A percentile compares a stretch with the other conserved stretches of the same genome.
phyloP scores from a whole-genome alignment of 345 rosid species.

The Pelargonium nanum region DNA sequence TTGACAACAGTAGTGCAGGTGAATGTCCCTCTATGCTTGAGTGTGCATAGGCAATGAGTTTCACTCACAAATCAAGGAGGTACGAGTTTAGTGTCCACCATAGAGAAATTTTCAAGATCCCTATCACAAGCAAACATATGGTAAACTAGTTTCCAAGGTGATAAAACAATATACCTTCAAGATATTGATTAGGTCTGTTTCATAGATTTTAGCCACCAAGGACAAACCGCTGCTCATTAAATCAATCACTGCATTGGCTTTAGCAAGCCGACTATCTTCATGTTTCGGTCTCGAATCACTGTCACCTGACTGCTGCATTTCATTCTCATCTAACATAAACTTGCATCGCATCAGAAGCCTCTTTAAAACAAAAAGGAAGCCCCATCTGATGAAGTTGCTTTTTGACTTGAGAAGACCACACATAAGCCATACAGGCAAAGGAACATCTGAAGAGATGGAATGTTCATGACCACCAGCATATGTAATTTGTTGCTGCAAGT shows the following conservation, averaged over 20 bases:
- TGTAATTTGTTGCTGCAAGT: constrained; percentile 57
- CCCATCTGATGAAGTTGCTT: constrained; percentile 66
- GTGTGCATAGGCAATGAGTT: no score
- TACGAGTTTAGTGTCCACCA: no score
- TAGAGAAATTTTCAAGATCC: no score
- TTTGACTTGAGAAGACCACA: constrained; percentile 92
- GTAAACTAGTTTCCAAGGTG: background rate
- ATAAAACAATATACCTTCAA: constrained; percentile 87
- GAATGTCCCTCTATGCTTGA: background rate
- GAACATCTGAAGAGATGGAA: constrained; percentile 56
- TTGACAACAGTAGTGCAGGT: background rate
- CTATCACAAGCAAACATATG: background rate
- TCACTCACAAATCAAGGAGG: no score
- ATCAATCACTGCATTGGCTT: constrained; percentile 89
- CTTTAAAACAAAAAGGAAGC: constrained; percentile 77
- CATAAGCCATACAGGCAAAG: constrained; percentile 71
- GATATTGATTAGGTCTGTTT: constrained; percentile 84
- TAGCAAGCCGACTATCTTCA: constrained; percentile 59
- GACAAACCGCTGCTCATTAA: constrained; percentile 89
- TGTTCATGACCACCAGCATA: constrained; percentile 58
- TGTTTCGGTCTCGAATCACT: constrained; percentile 28
- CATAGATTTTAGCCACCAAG: constrained; percentile 74
- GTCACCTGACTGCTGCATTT: constrained; percentile 43
- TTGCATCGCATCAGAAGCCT: constrained; percentile 96
- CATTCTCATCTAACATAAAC: constrained; percentile 81